A percentile compares a stretch with the other conserved stretches of the same genome.
These are phyloP conservation scores for thale cress (Arabidopsis thaliana) DNA, from an alignment of 345 rosid genomes.

Conservation along the genomic window TAIR10.1 NC_003070.9:26059501-26060000, in stretches of 20 bases:
- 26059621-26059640: conserved; percentile 1
- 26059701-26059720: background rate
- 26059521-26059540: conserved; percentile 49
- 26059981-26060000: too few species aligned
- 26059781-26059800: background rate
- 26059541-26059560: conserved; percentile 35
- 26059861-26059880: too few species aligned
- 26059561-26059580: conserved; percentile 27
- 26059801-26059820: background rate
- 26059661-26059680: background rate
- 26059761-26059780: background rate
- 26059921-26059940: too few species aligned
- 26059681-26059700: conserved; percentile 5
- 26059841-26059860: too few species aligned
- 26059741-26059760: background rate
- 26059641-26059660: conserved; percentile 27
- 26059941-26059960: too few species aligned
- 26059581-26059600: conserved; percentile 35
- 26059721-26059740: background rate
- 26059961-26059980: too few species aligned
- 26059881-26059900: too few species aligned
- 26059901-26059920: too few species aligned
- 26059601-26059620: background rate
- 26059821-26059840: too few species aligned
- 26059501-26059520: conserved; percentile 34